Percentiles rank a stretch among this genome's conserved stretches.
These are phyloP conservation scores for Pyrus communis DNA, from an alignment of 306 rosid species.

Conservation along the genomic window DNA sequence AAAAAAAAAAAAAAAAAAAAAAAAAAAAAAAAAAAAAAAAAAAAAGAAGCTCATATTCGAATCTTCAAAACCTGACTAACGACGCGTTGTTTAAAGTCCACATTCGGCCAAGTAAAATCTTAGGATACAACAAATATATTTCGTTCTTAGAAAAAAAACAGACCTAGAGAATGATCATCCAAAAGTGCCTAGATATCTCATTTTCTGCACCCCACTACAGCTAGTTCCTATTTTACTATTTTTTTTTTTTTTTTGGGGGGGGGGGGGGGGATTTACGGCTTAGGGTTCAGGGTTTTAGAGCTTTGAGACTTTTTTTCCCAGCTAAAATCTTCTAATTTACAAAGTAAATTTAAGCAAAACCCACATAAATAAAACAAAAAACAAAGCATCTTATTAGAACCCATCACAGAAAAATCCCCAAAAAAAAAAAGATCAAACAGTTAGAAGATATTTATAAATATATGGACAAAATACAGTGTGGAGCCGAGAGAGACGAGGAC, in stretches of 20 bases:
- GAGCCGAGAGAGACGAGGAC: neutral
- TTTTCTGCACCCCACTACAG: neutral
- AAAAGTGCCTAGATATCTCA: neutral
- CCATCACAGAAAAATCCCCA: neutral
- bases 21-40: no score
- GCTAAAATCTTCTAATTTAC: neutral
- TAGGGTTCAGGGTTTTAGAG: neutral
- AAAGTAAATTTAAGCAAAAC: neutral
- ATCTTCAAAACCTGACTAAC: neutral
- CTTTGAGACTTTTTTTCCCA: neutral
- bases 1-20: no score
- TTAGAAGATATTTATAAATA: neutral
- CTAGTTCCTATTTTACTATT: no score
- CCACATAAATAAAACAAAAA: neutral
- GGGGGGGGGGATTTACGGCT: neutral
- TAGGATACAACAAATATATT: neutral
- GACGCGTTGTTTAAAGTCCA: no score
- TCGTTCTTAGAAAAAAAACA: neutral
- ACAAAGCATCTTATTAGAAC: neutral
- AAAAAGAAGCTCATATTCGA: neutral
- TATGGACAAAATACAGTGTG: neutral
- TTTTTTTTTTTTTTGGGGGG: neutral
- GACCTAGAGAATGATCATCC: neutral
- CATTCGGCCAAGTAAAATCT: neutral
- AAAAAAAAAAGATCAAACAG: neutral